These are phyloP conservation scores for Sporothrix dimorphospora DNA, from an alignment of 2,329 filamentous ascomycete species.

Conservation along the genomic window DNA sequence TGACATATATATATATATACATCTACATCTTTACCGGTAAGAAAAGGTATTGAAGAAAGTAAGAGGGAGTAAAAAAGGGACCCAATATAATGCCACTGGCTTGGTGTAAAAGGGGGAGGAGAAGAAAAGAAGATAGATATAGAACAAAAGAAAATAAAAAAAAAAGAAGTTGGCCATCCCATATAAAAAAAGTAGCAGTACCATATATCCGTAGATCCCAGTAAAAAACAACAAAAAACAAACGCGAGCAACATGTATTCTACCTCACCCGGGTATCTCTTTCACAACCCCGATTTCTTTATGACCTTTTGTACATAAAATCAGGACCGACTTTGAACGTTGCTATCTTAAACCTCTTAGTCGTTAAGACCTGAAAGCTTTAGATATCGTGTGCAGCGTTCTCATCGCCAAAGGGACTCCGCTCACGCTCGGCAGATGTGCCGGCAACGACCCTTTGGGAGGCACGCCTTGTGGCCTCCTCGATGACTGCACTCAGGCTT, in stretches of 20 bases:
- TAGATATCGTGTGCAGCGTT: slow-evolving; percentile 57
- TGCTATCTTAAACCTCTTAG: background rate
- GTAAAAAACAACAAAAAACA: slow-evolving; percentile 13
- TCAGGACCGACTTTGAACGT: background rate
- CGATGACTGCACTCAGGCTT: slow-evolving; percentile 59
- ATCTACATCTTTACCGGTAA: background rate
- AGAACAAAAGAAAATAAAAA: slow-evolving; percentile 11
- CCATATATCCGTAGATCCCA: slow-evolving; percentile 22
- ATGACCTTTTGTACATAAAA: background rate
- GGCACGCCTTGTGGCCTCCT: slow-evolving; percentile 52
- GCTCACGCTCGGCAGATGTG: slow-evolving; percentile 40
- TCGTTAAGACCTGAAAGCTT: background rate
- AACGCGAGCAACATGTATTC: slow-evolving; percentile 13
- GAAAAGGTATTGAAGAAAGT: slow-evolving; percentile 1
- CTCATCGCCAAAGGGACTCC: slow-evolving; percentile 62
- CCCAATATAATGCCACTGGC: background rate
- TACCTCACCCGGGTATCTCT: slow-evolving; percentile 20
- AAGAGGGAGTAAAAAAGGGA: background rate
- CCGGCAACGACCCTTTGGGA: slow-evolving; percentile 43
- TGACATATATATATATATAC: slow-evolving; percentile 2
- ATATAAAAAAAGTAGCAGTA: slow-evolving; percentile 16
- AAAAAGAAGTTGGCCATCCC: slow-evolving; percentile 8
- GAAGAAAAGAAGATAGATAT: slow-evolving; percentile 15
- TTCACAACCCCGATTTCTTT: background rate
- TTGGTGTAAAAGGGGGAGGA: background rate